Evolutionary conservation across 78 protist genomes (phyloP).

Genomic region (Dictyostelium brefeldianum): DNA sequence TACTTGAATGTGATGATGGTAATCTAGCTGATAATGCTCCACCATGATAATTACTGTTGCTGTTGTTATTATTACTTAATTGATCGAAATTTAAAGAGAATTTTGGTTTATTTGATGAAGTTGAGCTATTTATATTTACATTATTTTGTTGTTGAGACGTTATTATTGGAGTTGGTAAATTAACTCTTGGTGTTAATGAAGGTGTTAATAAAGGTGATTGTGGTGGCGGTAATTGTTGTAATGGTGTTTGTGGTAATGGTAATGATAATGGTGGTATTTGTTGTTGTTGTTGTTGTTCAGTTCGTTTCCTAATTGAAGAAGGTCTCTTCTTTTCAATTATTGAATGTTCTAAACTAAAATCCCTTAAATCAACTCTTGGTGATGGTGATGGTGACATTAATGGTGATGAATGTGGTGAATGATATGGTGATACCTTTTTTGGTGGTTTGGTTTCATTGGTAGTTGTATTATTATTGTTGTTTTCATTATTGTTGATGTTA

Average conservation of each 20-base stretch:
- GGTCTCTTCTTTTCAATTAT: slow-evolving; percentile 43
- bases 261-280: not conserved
- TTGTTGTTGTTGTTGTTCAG: slow-evolving; percentile 16
- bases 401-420: slow-evolving; percentile 1
- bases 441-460: not conserved
- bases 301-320: slow-evolving; percentile 40
- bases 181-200: not conserved
- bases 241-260: not conserved
- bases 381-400: slow-evolving; percentile 40
- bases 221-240: not conserved
- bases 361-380: slow-evolving; percentile 15
- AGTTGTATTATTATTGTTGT: not conserved
- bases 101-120: slow-evolving; percentile 7
- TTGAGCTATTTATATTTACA: not conserved
- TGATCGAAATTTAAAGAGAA: slow-evolving; percentile 27
- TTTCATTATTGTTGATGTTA: not conserved
- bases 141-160: not conserved
- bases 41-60: not conserved
- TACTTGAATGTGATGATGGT: not conserved
- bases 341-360: not conserved
- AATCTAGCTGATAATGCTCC: slow-evolving; percentile 23
- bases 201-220: slow-evolving; percentile 3
- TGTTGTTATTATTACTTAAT: not conserved
- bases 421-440: slow-evolving; percentile 15
- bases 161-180: not conserved